phyloP scores from a whole-genome alignment of 106 monocot genomes.

The Chionographis japonica region DNA sequence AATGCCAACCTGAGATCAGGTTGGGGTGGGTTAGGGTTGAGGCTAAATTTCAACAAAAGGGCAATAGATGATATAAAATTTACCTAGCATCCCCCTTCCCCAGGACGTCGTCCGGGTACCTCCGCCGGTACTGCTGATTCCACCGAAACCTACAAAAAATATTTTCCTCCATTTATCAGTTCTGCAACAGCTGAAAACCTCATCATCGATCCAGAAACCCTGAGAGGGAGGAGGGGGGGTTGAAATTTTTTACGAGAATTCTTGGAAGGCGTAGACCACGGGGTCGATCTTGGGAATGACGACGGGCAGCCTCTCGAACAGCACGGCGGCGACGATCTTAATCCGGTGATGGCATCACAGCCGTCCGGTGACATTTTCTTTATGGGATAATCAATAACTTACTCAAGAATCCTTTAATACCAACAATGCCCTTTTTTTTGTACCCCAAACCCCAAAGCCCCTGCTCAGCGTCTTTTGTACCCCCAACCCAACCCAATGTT shows the following conservation, averaged over 20 bases:
- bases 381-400: too few species aligned
- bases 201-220: not conserved
- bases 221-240: not conserved
- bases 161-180: not conserved
- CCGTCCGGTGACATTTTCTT: too few species aligned
- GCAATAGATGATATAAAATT: not conserved
- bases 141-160: conserved; percentile 64
- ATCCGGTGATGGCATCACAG: too few species aligned
- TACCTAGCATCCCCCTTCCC: conserved; percentile 61
- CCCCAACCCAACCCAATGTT: too few species aligned
- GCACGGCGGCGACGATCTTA: conserved; percentile 74
- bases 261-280: conserved; percentile 81
- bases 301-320: conserved; percentile 88
- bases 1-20: too few species aligned
- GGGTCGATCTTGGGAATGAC: conserved; percentile 92
- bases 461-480: too few species aligned
- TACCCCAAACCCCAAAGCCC: too few species aligned
- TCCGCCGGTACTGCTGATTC: conserved; percentile 59
- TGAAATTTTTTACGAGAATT: conserved; percentile 68
- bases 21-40: too few species aligned
- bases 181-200: not conserved
- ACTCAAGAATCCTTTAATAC: too few species aligned
- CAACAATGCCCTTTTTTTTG: too few species aligned
- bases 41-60: too few species aligned
- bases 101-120: conserved; percentile 62